phyloP scores from a whole-genome alignment of 1,284 basidiomycete genomes.

The Trichosporon asahii region DNA sequence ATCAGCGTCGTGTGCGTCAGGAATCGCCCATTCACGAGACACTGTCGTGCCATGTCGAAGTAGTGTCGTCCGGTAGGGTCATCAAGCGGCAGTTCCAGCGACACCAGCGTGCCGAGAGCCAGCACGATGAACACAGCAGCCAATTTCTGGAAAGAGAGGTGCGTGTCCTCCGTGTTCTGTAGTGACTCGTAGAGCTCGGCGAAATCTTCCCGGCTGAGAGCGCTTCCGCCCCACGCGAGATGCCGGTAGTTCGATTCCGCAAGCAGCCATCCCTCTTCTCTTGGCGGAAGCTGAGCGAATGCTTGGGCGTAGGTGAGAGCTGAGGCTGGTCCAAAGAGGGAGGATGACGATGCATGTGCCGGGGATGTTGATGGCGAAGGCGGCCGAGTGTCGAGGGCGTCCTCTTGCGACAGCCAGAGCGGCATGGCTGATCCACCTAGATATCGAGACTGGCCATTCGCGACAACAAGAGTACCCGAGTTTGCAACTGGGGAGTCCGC shows the following conservation, averaged over 20 bases:
- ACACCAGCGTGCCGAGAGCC: conserved; percentile 37
- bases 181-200: conserved; percentile 25
- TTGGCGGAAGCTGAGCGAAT: conserved; percentile 23
- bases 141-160: conserved; percentile 25
- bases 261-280: conserved; percentile 29
- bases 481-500: conserved; percentile 2
- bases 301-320: conserved; percentile 1
- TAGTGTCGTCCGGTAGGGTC: conserved; percentile 34
- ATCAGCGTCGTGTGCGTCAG: conserved; percentile 37
- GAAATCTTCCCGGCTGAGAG: conserved; percentile 22
- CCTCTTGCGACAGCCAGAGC: conserved; percentile 11
- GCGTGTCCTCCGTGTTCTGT: conserved; percentile 10
- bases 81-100: conserved; percentile 36
- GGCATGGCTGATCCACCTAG: conserved; percentile 13
- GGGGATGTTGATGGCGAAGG: background rate
- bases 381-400: conserved; percentile 4
- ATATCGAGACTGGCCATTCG: conserved; percentile 3
- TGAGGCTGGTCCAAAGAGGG: conserved; percentile 8
- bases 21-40: conserved; percentile 36
- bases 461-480: conserved; percentile 1
- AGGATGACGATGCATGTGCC: background rate
- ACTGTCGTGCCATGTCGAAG: conserved; percentile 29
- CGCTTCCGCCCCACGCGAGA: conserved; percentile 30
- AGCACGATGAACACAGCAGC: conserved; percentile 34
- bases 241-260: conserved; percentile 32